Conservation (phyloP, 495 filamentous ascomycete genomes). For the Monascus purpureus region DNA sequence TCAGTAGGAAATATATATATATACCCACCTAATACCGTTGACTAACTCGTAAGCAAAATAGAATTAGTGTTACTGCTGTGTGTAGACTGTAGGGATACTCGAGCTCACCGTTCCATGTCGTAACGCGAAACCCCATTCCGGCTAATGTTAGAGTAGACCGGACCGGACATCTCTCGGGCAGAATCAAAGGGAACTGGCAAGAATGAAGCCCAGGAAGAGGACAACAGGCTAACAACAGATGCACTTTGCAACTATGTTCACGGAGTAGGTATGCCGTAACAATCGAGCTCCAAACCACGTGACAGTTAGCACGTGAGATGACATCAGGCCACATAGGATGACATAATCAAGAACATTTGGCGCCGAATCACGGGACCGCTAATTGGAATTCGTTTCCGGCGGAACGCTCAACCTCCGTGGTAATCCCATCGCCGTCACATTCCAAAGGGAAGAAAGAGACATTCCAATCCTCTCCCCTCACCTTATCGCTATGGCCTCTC, state of each 20-base stretch:
- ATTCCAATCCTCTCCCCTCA: conserved; percentile 18
- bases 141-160: conserved; percentile 1
- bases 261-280: too few relatives aligned
- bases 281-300: conserved; percentile 11
- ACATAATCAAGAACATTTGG: conserved; percentile 21
- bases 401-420: too few relatives aligned
- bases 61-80: conserved; percentile 6
- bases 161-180: conserved; percentile 8
- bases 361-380: conserved; percentile 31
- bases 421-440: conserved; percentile 10
- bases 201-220: not conserved
- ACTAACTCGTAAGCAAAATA: conserved; percentile 35
- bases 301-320: conserved; percentile 13
- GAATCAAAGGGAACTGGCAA: not conserved
- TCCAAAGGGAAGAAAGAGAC: conserved; percentile 16
- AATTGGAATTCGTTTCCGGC: too few relatives aligned
- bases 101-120: conserved; percentile 74
- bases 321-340: conserved; percentile 22
- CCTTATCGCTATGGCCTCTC: conserved; percentile 43
- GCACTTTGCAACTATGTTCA: too few relatives aligned
- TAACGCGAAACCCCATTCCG: conserved; percentile 64
- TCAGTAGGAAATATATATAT: not conserved
- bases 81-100: too few relatives aligned
- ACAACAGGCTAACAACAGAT: not conserved
- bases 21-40: conserved; percentile 73